Base-by-base conservation (phyloP, 768 basidiomycete genomes). In the Cystobasidiopsis lactophilus region DNA sequence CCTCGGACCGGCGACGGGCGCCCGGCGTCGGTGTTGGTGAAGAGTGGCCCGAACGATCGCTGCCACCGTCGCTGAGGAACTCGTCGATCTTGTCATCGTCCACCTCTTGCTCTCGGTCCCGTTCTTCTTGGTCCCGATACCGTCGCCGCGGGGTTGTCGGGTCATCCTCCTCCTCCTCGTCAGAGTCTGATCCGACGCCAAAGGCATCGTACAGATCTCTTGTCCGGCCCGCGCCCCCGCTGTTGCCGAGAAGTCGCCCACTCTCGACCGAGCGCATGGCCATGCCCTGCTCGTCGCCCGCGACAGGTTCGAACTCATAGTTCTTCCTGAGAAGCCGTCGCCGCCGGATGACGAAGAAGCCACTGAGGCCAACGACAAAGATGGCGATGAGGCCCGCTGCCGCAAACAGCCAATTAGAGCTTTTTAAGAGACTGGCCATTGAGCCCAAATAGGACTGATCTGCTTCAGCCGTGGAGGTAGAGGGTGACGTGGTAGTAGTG, bases 131-230 rank as follows among this genome's bases (percentile, higher is more conserved):
- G n/a, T n/a, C n/a, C 33, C 33, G 33, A 16, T 35, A 23, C 45
- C 45, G 23, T 43, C 41, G 23, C 27, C 23, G 11, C 23, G 10
- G 41, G 27, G 27, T 43, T 26, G 10, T 9, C 43, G 40, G n/a
- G 14, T 54, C 54, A 29, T 48, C 54, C 1, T 54, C 59, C 33
- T 53, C 57, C 16, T 59, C 62, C 3, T 62, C 63, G n/a, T 60
- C 64, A 30, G 63, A 59, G 38, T 61, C 62, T 50, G 44, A 60
- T 33, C 55, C 21, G 19, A 60, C 21, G 27, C 58, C 59, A 40
- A 96, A 96, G 18, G 91, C 89, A 66, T 96, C 88, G 62, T 95
- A 96, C 56, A 98, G 64, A 67, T 95, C 91, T 68, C 81, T 81
- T 47, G 86, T 82, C 47, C 78, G 72, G 11, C 48, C 63, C 26